Evolutionary conservation across 495 filamentous ascomycete genomes (phyloP).

Genomic region (Chaetomidium leptoderma): DNA sequence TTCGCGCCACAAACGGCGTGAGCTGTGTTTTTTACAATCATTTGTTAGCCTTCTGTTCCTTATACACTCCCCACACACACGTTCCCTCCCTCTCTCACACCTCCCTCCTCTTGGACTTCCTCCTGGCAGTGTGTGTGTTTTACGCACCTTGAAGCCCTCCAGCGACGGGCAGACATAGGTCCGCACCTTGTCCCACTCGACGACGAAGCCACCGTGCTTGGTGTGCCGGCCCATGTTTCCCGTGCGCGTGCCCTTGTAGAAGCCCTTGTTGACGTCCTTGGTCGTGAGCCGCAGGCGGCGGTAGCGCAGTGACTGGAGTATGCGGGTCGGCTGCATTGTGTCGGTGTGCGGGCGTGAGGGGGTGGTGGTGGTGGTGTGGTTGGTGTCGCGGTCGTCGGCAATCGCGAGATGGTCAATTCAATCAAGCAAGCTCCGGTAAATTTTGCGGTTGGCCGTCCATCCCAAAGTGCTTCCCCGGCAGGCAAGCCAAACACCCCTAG

Average conservation of each 20-base stretch:
- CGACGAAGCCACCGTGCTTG: slow-evolving; percentile 74
- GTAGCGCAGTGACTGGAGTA: slow-evolving; percentile 57
- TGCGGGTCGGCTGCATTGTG: slow-evolving; percentile 63
- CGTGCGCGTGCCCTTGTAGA: slow-evolving; percentile 91
- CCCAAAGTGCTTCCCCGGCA: neutral
- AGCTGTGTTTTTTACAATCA: slow-evolving; percentile 51
- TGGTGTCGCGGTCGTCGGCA: neutral
- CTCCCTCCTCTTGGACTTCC: too few species aligned
- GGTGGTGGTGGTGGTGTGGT: neutral
- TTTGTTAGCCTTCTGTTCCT: neutral
- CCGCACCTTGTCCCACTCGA: slow-evolving; percentile 82
- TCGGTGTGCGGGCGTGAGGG: neutral
- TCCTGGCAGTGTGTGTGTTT: too few species aligned
- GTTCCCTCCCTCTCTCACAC: too few species aligned
- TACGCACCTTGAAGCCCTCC: slow-evolving; percentile 63
- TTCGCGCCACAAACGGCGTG: slow-evolving; percentile 77
- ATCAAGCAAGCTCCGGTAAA: slow-evolving; percentile 9
- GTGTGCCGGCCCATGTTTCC: slow-evolving; percentile 85
- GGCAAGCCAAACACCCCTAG: neutral
- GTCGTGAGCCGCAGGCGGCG: slow-evolving; percentile 76
- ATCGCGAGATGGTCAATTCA: neutral
- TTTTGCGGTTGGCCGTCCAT: slow-evolving; percentile 15
- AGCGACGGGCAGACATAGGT: slow-evolving; percentile 80
- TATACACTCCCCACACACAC: neutral
- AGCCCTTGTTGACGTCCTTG: slow-evolving; percentile 87